Percentiles rank a stretch among this genome's conserved stretches.
Evolutionary conservation across 768 basidiomycete genomes (phyloP).

Genomic region (Podaxis sp.): DNA sequence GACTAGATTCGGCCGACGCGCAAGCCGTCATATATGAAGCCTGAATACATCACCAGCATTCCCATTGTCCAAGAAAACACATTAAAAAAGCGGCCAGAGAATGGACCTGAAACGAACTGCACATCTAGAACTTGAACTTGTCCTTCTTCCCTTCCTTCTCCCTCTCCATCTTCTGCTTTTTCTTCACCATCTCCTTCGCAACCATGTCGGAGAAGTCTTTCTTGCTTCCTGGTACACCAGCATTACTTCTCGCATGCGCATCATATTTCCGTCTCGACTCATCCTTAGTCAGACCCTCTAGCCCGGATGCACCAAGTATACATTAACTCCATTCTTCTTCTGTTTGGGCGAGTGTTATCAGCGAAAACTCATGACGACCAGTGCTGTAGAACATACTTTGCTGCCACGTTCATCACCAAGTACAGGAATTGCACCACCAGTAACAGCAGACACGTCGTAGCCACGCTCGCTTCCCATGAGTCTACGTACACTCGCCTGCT

Average conservation of each 20-base stretch:
- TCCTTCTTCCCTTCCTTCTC: slow-evolving; percentile 33
- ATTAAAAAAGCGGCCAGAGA: background rate
- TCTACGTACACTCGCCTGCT: slow-evolving; percentile 80
- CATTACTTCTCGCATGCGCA: slow-evolving; percentile 61
- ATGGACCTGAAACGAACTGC: slow-evolving; percentile 3
- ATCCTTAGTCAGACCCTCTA: slow-evolving; percentile 89
- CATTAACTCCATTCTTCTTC: slow-evolving; percentile 92
- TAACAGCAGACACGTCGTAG: slow-evolving; percentile 82
- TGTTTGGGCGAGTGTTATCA: slow-evolving; percentile 28
- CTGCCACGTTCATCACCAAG: slow-evolving; percentile 89
- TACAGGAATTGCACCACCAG: slow-evolving; percentile 63
- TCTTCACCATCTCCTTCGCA: slow-evolving; percentile 82
- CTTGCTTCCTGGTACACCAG: slow-evolving; percentile 71
- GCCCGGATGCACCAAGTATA: slow-evolving; percentile 82
- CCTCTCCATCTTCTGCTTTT: slow-evolving; percentile 74
- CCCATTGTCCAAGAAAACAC: background rate
- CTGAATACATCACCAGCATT: background rate
- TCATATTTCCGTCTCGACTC: slow-evolving; percentile 89
- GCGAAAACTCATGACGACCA: background rate
- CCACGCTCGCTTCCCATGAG: slow-evolving; percentile 97
- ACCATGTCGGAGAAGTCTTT: slow-evolving; percentile 92
- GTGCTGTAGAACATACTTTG: slow-evolving; percentile 58
- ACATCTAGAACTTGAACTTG: slow-evolving; percentile 42
- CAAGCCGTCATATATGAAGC: background rate
- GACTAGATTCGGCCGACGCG: no score